Evolutionary conservation across 2,329 filamentous ascomycete genomes (phyloP).

Genomic region (Monascus ruber): DNA sequence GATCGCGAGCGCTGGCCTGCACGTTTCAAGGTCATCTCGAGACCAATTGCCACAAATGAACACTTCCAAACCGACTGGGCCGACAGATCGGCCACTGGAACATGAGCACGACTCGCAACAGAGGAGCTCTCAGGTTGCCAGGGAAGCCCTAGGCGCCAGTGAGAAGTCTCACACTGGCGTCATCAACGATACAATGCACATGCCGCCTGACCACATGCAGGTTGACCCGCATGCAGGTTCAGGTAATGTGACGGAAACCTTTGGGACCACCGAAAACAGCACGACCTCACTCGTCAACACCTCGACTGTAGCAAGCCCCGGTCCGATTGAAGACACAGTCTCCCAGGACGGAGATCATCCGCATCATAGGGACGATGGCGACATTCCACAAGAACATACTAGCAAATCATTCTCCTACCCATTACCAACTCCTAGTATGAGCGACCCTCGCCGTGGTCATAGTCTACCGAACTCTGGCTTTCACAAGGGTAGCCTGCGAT

Average conservation of each 20-base stretch:
- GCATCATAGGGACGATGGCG: constrained; percentile 23
- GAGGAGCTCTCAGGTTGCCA: constrained; percentile 30
- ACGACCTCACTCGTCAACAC: constrained; percentile 41
- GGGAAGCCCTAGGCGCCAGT: constrained; percentile 28
- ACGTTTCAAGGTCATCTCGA: constrained; percentile 25
- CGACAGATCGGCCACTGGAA: constrained; percentile 18
- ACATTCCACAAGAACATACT: constrained; percentile 27
- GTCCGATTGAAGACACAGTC: constrained; percentile 33
- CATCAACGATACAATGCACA: constrained; percentile 39
- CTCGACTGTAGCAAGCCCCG: constrained; percentile 37
- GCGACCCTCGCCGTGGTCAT: constrained; percentile 46
- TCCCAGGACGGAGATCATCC: constrained; percentile 33
- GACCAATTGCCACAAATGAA: constrained; percentile 27
- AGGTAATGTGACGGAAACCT: constrained; percentile 36
- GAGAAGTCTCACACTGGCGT: constrained; percentile 24
- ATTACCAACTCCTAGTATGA: constrained; percentile 40
- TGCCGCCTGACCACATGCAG: constrained; percentile 35
- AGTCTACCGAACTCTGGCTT: constrained; percentile 47
- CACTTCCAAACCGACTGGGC: constrained; percentile 46
- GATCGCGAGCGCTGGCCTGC: constrained; percentile 32
- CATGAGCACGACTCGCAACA: constrained; percentile 22
- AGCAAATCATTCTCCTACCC: constrained; percentile 55
- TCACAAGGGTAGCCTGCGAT: constrained; percentile 49
- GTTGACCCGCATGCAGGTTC: constrained; percentile 42
- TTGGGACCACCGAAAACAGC: constrained; percentile 41